These are phyloP conservation scores for Hydnum rufescens DNA, from an alignment of 768 basidiomycete species.

Conservation along the genomic window DNA sequence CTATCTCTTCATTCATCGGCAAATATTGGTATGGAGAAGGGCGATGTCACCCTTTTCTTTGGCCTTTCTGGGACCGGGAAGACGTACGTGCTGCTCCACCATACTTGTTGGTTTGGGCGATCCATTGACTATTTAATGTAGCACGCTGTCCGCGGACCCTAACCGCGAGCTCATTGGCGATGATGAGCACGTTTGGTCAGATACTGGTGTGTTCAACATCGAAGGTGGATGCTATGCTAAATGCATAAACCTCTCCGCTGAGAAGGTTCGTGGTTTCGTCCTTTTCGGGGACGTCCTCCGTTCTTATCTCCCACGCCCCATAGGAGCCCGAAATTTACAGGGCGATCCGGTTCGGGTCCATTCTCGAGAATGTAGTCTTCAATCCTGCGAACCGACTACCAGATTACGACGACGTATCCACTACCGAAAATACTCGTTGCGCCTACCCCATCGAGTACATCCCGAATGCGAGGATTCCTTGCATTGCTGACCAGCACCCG, in stretches of 20 bases:
- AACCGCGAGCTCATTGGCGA: slow-evolving; percentile 89
- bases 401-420: slow-evolving; percentile 90
- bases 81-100: slow-evolving; percentile 31
- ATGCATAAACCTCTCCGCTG: slow-evolving; percentile 84
- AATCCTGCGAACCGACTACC: slow-evolving; percentile 60
- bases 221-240: slow-evolving; percentile 99
- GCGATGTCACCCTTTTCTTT: slow-evolving; percentile 96
- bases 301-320: neutral
- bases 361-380: slow-evolving; percentile 99
- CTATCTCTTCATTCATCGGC: slow-evolving; percentile 95
- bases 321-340: slow-evolving; percentile 88
- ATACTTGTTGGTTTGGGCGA: neutral
- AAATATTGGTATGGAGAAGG: slow-evolving; percentile 75
- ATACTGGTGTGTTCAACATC: slow-evolving; percentile 98
- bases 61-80: slow-evolving; percentile 97
- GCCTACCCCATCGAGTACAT: slow-evolving; percentile 98
- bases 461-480: slow-evolving; percentile 87
- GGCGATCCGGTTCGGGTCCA: slow-evolving; percentile 86
- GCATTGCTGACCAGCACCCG: slow-evolving; percentile 59
- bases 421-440: slow-evolving; percentile 99
- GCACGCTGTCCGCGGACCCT: slow-evolving; percentile 97
- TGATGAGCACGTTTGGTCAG: slow-evolving; percentile 99
- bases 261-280: slow-evolving; percentile 28
- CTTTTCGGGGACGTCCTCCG: neutral
- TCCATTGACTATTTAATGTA: slow-evolving; percentile 7